Base-by-base conservation (phyloP, 345 rosid species). In the Orychophragmus violaceus region DNA sequence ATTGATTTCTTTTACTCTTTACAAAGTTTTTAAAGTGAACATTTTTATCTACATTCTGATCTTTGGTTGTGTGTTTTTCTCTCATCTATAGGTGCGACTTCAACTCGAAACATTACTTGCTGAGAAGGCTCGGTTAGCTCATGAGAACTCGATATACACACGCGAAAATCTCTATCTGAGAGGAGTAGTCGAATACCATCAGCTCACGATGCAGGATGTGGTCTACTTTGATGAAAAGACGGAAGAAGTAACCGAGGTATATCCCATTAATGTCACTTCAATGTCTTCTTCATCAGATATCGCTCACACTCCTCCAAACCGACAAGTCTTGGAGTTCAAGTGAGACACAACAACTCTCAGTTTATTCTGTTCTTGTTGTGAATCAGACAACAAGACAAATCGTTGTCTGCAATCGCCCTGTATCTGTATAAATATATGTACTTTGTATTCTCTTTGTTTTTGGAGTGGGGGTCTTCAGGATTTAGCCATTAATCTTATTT, bases 201-300 rank as follows among this genome's bases (percentile, higher is more conserved):
- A 93, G 68, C 96, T 93, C 45, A 88, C 90, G 2, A 93, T 90
- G 98, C 98, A 93, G 54, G 96, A 90, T 77, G 90, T 94, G 44
- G 82, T 94, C 23, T 94, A 90, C 79, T 80, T 90, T 66, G 96
- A 94, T 37, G 97, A 94, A 79, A 80, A 79, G 53, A 80, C 81
- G 28, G 97, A 94, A 82, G 89, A 90, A 72, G 90, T 90, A 10
- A 81, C 86, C 11, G 96, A 93, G 84, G 91, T 92, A 19, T 84
- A 92, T 73, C 89, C 98, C 23, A 62, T 77, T 59, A 85, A 78
- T 72, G 79, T 77, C 22, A 59, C 80, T 8, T 57, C 78, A 51
- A 72, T 84, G 59, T 70, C 85, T 16, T 62, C 74, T 55, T 49
- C 78, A 56, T 48, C 74, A 56, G 73, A 74, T 60, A 44, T 33